Conservation (phyloP, 805 yeast genomes). For the Candida michaelii region DNA sequence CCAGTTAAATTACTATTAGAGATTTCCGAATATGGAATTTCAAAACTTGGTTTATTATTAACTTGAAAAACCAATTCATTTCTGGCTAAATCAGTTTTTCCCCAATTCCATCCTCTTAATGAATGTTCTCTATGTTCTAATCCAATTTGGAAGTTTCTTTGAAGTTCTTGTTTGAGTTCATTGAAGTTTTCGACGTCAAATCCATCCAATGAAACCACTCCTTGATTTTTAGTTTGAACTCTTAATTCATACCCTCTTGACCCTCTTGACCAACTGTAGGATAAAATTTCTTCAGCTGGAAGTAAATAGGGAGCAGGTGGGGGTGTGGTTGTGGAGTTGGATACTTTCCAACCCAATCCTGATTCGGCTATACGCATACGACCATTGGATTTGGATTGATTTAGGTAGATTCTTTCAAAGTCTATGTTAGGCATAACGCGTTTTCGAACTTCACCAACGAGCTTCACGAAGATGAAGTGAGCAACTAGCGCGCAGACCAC, state of each 20-base stretch:
- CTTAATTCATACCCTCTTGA: slow-evolving; percentile 88
- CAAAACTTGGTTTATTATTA: slow-evolving; percentile 87
- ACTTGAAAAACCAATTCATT: slow-evolving; percentile 85
- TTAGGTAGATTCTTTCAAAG: slow-evolving; percentile 86
- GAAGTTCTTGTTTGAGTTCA: slow-evolving; percentile 78
- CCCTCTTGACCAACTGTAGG: slow-evolving; percentile 90
- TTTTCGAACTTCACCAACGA: no score
- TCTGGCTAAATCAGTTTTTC: slow-evolving; percentile 86
- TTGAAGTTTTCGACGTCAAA: slow-evolving; percentile 83
- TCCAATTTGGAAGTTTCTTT: slow-evolving; percentile 66
- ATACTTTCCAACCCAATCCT: slow-evolving; percentile 97
- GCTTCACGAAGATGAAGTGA: no score
- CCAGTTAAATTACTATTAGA: slow-evolving; percentile 87
- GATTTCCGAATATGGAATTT: slow-evolving; percentile 78
- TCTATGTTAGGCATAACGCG: slow-evolving; percentile 54
- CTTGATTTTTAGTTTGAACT: slow-evolving; percentile 83
- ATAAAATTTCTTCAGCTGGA: slow-evolving; percentile 80
- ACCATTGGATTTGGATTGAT: slow-evolving; percentile 81
- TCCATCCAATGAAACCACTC: slow-evolving; percentile 87
- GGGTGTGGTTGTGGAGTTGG: slow-evolving; percentile 40
- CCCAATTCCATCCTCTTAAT: slow-evolving; percentile 99
- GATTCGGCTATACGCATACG: slow-evolving; percentile 92
- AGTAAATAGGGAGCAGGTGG: slow-evolving; percentile 64
- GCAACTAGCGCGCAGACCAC: no score
- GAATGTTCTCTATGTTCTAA: slow-evolving; percentile 89